Conservation (phyloP, 2,329 filamentous ascomycete species). For the Catunica adiposa region DNA sequence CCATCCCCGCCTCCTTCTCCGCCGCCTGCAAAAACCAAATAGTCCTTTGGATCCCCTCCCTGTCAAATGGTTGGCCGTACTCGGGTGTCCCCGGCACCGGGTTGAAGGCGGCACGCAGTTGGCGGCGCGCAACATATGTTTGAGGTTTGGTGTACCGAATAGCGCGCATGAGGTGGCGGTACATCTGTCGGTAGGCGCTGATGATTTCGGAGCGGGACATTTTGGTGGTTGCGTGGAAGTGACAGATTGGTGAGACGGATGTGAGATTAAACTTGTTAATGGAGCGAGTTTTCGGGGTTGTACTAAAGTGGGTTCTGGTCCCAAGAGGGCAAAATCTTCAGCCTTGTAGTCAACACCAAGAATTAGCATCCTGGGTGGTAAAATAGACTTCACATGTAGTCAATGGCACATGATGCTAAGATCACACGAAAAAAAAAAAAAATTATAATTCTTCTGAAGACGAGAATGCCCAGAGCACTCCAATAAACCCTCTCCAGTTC, state of each 20-base stretch:
- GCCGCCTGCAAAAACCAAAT: conserved; percentile 54
- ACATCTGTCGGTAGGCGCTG: conserved; percentile 53
- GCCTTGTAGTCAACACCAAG: neutral
- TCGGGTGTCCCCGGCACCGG: conserved; percentile 8
- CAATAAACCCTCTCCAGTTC: neutral
- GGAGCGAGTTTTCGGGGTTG: neutral
- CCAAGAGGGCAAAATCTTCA: neutral
- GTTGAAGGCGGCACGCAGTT: conserved; percentile 43
- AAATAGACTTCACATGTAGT: neutral
- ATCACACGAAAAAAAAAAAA: neutral
- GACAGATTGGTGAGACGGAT: neutral
- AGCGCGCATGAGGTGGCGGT: conserved; percentile 49
- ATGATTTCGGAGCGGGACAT: conserved; percentile 29
- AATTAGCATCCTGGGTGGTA: neutral
- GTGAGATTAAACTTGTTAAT: neutral
- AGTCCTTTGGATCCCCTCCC: conserved; percentile 43
- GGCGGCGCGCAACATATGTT: conserved; percentile 43
- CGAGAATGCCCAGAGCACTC: neutral
- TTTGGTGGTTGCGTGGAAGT: neutral
- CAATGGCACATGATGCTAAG: neutral
- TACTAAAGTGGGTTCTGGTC: neutral
- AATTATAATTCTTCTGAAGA: neutral
- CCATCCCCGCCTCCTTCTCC: conserved; percentile 43
- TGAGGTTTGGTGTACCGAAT: conserved; percentile 56
- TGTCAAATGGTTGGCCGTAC: conserved; percentile 28